Evolutionary conservation across 192 early-diverging fungal genomes (phyloP).

Genomic region (Linnemannia schmuckeri): DNA sequence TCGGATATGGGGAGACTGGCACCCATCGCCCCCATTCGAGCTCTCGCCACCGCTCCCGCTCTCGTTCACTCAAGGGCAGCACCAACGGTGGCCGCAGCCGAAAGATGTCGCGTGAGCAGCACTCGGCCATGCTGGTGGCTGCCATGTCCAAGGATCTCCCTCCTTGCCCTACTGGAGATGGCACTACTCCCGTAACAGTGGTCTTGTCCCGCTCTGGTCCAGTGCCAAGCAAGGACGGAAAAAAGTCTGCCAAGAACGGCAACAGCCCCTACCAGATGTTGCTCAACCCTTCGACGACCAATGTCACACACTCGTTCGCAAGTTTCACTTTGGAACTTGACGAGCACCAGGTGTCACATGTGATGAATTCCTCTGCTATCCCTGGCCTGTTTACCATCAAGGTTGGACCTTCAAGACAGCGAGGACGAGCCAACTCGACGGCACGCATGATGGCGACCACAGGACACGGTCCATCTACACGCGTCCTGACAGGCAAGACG

Average conservation of each 20-base stretch:
- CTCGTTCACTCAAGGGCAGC: conserved; percentile 26
- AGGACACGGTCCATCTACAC: conserved; percentile 10
- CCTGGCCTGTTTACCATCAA: conserved; percentile 41
- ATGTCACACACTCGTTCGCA: conserved; percentile 44
- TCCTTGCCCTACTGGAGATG: background rate
- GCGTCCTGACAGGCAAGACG: conserved; percentile 22
- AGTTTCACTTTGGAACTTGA: conserved; percentile 41
- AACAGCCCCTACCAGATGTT: conserved; percentile 47
- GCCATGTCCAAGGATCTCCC: conserved; percentile 17
- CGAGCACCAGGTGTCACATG: conserved; percentile 39
- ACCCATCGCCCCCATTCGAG: background rate
- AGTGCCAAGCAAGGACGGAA: background rate
- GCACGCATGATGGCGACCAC: conserved; percentile 9
- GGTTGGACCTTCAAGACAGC: background rate
- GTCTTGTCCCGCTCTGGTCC: background rate
- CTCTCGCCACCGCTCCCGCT: conserved; percentile 8
- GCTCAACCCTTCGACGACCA: conserved; percentile 37
- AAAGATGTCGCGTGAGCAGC: conserved; percentile 12
- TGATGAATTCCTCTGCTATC: conserved; percentile 34
- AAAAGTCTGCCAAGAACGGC: conserved; percentile 23
- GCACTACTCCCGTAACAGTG: background rate
- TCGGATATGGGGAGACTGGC: background rate
- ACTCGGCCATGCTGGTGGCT: background rate
- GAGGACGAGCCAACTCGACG: conserved; percentile 14
- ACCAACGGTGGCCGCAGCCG: conserved; percentile 8